Conservation (phyloP, 1,139 yeast species). For the Candida buenavistaensis region DNA sequence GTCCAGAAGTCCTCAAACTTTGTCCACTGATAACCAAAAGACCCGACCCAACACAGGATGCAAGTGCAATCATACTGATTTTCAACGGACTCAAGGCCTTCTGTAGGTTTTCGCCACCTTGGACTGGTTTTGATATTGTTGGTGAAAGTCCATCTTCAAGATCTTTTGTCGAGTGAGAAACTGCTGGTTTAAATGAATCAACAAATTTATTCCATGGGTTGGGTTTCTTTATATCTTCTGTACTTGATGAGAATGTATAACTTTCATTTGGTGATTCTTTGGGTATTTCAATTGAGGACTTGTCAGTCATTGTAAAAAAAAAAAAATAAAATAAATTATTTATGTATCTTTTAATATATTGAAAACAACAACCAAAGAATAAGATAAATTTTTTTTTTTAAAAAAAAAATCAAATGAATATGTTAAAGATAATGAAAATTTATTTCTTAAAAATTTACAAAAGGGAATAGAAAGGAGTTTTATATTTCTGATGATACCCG, state of each 20-base stretch:
- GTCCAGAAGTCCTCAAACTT: too few species aligned
- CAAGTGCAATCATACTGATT: constrained; percentile 41
- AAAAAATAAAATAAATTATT: not conserved
- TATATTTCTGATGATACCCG: too few species aligned
- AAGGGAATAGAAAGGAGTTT: too few species aligned
- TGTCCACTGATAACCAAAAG: too few species aligned
- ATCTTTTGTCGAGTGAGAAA: constrained; percentile 7
- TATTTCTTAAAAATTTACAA: too few species aligned
- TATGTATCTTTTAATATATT: not conserved
- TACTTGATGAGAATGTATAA: constrained; percentile 2
- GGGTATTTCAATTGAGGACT: constrained; percentile 2
- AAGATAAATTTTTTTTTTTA: too few species aligned
- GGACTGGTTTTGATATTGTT: too few species aligned
- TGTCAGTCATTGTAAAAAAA: not conserved
- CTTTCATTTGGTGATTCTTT: constrained; percentile 2
- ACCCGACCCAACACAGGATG: too few species aligned
- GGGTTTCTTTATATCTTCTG: not conserved
- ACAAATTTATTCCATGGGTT: constrained; percentile 26
- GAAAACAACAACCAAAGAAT: not conserved
- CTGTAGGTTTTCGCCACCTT: too few species aligned
- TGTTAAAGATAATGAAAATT: too few species aligned
- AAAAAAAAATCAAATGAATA: too few species aligned
- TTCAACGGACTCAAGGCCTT: too few species aligned
- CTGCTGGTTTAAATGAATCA: constrained; percentile 38
- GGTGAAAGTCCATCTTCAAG: constrained; percentile 3